phyloP scores from a whole-genome alignment of 2,329 filamentous ascomycete genomes.

The Hypocreales sp. region DNA sequence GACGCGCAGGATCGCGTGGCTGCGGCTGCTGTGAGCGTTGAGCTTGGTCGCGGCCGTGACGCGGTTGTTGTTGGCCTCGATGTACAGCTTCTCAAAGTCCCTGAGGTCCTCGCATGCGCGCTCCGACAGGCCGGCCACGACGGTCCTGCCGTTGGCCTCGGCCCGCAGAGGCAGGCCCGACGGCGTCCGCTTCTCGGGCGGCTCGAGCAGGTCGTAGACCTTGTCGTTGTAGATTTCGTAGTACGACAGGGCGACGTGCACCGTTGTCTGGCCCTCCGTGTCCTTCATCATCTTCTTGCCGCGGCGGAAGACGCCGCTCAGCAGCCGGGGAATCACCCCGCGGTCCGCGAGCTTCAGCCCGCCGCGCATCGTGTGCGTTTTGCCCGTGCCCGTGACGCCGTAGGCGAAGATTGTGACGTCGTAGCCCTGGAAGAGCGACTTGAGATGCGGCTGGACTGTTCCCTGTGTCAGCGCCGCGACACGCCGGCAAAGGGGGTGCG shows the following conservation, averaged over 20 bases:
- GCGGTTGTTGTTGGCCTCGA: constrained; percentile 81
- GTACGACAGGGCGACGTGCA: constrained; percentile 69
- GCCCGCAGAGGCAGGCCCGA: constrained; percentile 69
- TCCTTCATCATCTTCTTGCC: constrained; percentile 79
- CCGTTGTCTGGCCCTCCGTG: constrained; percentile 49
- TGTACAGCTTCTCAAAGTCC: constrained; percentile 81
- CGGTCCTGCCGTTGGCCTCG: constrained; percentile 74
- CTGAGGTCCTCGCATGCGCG: constrained; percentile 69
- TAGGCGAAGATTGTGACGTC: constrained; percentile 88
- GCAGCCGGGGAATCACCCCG: constrained; percentile 71
- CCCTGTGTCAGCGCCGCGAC: constrained; percentile 11
- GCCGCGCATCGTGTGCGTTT: constrained; percentile 92
- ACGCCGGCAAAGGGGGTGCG: no score
- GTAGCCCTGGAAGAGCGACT: constrained; percentile 79
- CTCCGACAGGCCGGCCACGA: constrained; percentile 76
- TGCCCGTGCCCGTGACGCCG: constrained; percentile 83
- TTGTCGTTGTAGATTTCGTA: constrained; percentile 98
- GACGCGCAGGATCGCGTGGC: constrained; percentile 81
- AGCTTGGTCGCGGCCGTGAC: constrained; percentile 85
- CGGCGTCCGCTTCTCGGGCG: constrained; percentile 71
- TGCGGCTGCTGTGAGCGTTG: constrained; percentile 79
- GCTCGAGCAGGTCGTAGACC: constrained; percentile 79
- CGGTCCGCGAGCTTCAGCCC: constrained; percentile 74
- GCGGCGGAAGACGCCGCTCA: constrained; percentile 74
- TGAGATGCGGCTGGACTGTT: constrained; percentile 73